Evolutionary conservation across 805 yeast species (phyloP), one percentile per base, ranked within the genome.

Genomic region (Blastobotrys americana): DNA sequence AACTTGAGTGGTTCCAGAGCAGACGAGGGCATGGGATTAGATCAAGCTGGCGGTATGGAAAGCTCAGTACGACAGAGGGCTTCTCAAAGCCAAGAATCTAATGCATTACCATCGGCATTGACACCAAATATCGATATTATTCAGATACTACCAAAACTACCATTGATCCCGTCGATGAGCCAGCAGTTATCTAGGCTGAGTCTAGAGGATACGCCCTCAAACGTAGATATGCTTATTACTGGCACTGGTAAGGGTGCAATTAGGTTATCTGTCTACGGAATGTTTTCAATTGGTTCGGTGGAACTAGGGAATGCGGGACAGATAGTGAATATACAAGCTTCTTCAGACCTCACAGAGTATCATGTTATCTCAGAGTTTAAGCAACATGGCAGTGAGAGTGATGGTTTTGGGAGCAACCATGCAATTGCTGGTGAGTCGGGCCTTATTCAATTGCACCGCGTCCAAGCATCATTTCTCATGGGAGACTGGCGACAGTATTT

Each of bases 241-340:
- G 70, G 59, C 23, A 58, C 49, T 17, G 51, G 18, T 25, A 48
- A 40, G 35, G 59, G 56, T 41, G n/a, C 40, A 5, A 35, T 69
- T 4, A 45, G 50, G 13, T 33, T 68, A 2, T 55, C 60, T 2
- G 48, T 68, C 5, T 60, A 66, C 48, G 71, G 70, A 0, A 49
- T 63, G 17, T 65, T 65, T 36, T 45, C 55, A 5, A 50, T 66
- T 5, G 69, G 61, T 36, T 55, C 31, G 17, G 31, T 36, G 20
- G 16, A 34, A 31, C 23, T 27, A 34, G 39, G 3, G 9, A 27
- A 8, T 25, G 10, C 34, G n/a, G 46, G 44, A 4, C 23, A 39
- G 17, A 39, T 50, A n/a, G 22, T 40, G 9, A 38, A 41, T 2
- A 28, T 48, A 3, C 42, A 31, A 16, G 42, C 48, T 0, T 35